Conservation (phyloP, 1,284 basidiomycete genomes). For the Cryptococcus sp. region DNA sequence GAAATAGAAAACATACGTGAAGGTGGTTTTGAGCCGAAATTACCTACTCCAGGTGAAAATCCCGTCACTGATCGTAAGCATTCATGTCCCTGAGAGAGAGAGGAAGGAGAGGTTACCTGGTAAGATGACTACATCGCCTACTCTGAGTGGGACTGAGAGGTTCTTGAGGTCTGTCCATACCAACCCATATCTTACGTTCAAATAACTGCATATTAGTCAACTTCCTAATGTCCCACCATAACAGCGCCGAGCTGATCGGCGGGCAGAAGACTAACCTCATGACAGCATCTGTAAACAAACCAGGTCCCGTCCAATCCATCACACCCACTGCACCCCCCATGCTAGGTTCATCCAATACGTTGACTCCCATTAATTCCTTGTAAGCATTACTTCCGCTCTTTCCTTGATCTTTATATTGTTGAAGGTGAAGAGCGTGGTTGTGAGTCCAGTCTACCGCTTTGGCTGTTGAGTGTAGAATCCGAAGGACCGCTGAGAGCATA, state of each 20-base stretch:
- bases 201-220: conserved; percentile 21
- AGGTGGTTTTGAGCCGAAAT: conserved; percentile 35
- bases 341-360: conserved; percentile 25
- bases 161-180: conserved; percentile 43
- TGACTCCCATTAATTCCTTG: conserved; percentile 16
- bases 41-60: conserved; percentile 48
- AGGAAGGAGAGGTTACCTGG: conserved; percentile 22
- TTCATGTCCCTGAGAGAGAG: neutral
- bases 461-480: conserved; percentile 37
- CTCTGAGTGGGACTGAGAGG: conserved; percentile 33
- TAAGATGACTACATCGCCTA: conserved; percentile 47
- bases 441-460: conserved; percentile 35
- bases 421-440: conserved; percentile 13
- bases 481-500: conserved; percentile 31
- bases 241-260: neutral
- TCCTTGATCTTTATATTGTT: conserved; percentile 19
- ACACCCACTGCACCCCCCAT: conserved; percentile 44
- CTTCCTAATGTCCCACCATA: neutral
- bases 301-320: conserved; percentile 45
- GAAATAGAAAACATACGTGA: conserved; percentile 22
- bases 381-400: conserved; percentile 16
- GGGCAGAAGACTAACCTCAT: conserved; percentile 19
- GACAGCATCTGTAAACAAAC: conserved; percentile 34
- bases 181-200: conserved; percentile 36
- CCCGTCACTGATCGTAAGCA: conserved; percentile 35